phyloP scores from a whole-genome alignment of 208 protist species.

The Acanthamoeba sp. region DNA sequence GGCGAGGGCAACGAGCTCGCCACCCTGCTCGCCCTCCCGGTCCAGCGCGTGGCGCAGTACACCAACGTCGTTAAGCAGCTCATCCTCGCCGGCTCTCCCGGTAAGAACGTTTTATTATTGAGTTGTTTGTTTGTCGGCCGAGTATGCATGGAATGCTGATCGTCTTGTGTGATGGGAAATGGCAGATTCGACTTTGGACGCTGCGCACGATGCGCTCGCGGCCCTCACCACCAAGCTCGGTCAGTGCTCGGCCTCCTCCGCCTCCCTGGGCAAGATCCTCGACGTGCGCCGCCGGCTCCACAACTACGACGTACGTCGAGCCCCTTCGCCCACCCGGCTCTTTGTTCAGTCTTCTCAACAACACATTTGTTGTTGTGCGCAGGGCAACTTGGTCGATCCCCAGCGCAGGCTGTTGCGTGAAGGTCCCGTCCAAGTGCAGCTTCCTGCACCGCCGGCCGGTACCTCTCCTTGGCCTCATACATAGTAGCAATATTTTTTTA shows the following conservation, averaged over 20 bases:
- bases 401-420: slow-evolving; percentile 41
- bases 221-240: neutral
- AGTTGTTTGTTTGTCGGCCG: neutral
- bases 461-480: neutral
- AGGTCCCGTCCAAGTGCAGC: slow-evolving; percentile 30
- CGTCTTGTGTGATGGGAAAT: neutral
- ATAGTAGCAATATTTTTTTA: too few species aligned
- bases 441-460: slow-evolving; percentile 11
- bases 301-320: slow-evolving; percentile 48
- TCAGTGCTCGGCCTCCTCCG: slow-evolving; percentile 39
- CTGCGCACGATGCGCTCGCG: neutral
- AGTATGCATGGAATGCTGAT: too few species aligned
- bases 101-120: slow-evolving; percentile 4
- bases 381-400: slow-evolving; percentile 73
- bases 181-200: slow-evolving; percentile 18
- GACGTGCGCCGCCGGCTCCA: slow-evolving; percentile 61
- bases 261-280: slow-evolving; percentile 50
- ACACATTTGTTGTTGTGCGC: neutral
- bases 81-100: neutral
- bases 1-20: slow-evolving; percentile 73
- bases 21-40: slow-evolving; percentile 65
- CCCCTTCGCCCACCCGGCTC: neutral
- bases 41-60: slow-evolving; percentile 38
- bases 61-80: neutral
- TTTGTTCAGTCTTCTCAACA: too few species aligned